Conservation (phyloP, 225 moss, liverwort and hornwort species). For the Antitrichia curtipendula region DNA sequence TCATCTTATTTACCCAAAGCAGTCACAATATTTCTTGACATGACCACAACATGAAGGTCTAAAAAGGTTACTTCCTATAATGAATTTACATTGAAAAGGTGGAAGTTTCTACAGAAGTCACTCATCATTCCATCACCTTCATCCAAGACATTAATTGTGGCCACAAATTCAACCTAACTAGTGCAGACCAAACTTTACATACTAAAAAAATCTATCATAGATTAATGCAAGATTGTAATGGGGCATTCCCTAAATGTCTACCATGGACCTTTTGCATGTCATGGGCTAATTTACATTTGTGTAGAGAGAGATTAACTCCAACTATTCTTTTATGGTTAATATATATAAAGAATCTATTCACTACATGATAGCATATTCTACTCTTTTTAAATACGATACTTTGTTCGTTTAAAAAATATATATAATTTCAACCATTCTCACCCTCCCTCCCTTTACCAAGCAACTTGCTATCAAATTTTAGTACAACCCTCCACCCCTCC, state of each 20-base stretch:
- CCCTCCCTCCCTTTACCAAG: background rate
- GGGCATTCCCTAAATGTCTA: background rate
- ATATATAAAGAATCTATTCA: rapidly evolving
- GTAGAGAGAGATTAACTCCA: background rate
- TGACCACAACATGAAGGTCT: background rate
- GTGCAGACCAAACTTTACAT: background rate
- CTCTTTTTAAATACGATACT: background rate
- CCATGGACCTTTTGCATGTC: background rate
- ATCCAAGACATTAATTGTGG: background rate
- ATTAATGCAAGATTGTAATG: background rate
- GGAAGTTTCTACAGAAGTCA: rapidly evolving
- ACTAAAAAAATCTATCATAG: too few relatives aligned
- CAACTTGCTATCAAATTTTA: background rate
- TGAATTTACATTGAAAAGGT: background rate
- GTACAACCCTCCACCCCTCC: rapidly evolving
- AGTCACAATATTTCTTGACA: too few relatives aligned
- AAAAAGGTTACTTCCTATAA: background rate
- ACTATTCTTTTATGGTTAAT: background rate
- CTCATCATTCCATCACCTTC: background rate
- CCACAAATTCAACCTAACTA: background rate
- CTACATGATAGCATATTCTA: background rate
- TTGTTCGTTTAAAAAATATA: background rate
- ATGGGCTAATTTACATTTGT: background rate
- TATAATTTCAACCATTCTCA: background rate
- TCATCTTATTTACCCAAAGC: too few relatives aligned